Base-by-base conservation (phyloP, 2,329 filamentous ascomycete genomes). In the Dendrostoma leiphaemia region DNA sequence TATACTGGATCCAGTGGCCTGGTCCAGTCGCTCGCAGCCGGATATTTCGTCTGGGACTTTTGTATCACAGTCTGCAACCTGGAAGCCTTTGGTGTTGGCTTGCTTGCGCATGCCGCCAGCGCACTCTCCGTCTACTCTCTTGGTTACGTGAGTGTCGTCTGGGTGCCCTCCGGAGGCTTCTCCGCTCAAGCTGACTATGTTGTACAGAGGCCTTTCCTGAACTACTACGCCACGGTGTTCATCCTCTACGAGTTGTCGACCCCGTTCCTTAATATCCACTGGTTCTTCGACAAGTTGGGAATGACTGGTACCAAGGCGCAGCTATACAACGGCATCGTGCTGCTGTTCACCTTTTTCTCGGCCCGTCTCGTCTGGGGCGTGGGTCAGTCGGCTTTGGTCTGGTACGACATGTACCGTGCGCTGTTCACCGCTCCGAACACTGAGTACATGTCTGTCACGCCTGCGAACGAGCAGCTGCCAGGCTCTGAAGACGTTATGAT, bases 191-290 rank as follows among this genome's bases (percentile, higher is more conserved):
- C n/a, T 48, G 32, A 57, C 48, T 26, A 8, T 32, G 13, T 17
- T n/a, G 10, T 10, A 1, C 66, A 94, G 90, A 81, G 89, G 57
- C 90, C 90, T 2, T 92, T 93, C 65, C 79, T 92, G 60, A 92
- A 93, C 74, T 92, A 86, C 75, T 95, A 94, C 71, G 88, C 82
- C 53, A 81, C 82, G 53, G 83, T 84, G 56, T 95, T 95, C 71
- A 90, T 95, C 64, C 85, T 94, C 55, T 95, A 91, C 82, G 90
- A 95, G 71, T 81, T 95, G 35, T 92, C 89, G 24, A 89, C 87
- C 4, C 89, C 90, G 7, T 92, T 94, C 70, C 79, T 94, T 54
- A 95, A 95, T 68, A 82, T 93, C 67, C 90, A 95, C 76, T 95
- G 90, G 90, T 94, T 94, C 75, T 90, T 89, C 72, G 90, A 95